Conservation (phyloP, 2,329 filamentous ascomycete genomes). For the Fusarium dlaminii region DNA sequence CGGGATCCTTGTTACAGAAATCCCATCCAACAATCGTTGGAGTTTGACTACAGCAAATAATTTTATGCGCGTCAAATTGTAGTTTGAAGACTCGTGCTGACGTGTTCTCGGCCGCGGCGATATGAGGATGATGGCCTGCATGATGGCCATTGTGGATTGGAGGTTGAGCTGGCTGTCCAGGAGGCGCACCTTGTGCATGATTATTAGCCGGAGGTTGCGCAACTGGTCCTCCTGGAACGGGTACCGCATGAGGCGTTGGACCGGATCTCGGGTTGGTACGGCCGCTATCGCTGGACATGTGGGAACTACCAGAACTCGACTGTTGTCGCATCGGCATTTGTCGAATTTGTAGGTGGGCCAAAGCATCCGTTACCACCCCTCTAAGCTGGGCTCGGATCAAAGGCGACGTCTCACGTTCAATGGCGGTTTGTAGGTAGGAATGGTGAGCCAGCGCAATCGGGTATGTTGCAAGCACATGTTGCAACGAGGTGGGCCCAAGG, state of each 20-base stretch:
- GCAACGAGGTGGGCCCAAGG: conserved; percentile 58
- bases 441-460: conserved; percentile 61
- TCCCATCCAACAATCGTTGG: conserved; percentile 96
- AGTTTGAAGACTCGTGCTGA: conserved; percentile 87
- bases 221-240: not conserved
- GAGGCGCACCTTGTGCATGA: conserved; percentile 36
- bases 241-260: not conserved
- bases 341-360: conserved; percentile 57
- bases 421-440: conserved; percentile 59
- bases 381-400: conserved; percentile 60
- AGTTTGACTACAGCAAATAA: conserved; percentile 94
- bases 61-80: conserved; percentile 92
- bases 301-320: conserved; percentile 8
- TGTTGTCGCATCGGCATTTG: conserved; percentile 47
- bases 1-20: conserved; percentile 86
- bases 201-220: conserved; percentile 23
- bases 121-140: conserved; percentile 53
- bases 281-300: conserved; percentile 1
- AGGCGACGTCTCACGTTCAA: conserved; percentile 61
- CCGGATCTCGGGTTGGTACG: conserved; percentile 8
- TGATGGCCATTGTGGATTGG: conserved; percentile 4
- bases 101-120: conserved; percentile 56
- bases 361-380: conserved; percentile 57
- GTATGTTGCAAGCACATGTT: conserved; percentile 56
- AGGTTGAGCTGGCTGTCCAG: conserved; percentile 21